These are phyloP conservation scores for Fagus sylvatica DNA, from an alignment of 306 rosid genomes.

Conservation along the genomic window DNA sequence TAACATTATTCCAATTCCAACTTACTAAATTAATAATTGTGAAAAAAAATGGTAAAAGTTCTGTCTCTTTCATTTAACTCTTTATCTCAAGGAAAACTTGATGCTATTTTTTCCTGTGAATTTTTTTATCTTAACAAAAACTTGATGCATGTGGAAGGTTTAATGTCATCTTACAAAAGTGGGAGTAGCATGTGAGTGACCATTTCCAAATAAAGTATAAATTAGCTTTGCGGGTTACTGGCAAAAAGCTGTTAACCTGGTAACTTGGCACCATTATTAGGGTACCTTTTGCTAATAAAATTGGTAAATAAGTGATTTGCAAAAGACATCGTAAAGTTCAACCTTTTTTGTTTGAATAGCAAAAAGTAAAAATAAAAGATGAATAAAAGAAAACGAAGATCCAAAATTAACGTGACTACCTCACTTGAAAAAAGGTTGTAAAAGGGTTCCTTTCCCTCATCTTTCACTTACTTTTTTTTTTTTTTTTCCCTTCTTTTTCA, in stretches of 20 bases:
- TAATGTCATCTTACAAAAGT: neutral
- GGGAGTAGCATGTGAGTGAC: conserved; percentile 25
- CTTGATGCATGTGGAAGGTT: conserved; percentile 8
- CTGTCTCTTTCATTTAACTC: no score
- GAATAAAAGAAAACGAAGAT: neutral
- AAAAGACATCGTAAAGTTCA: neutral
- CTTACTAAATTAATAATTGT: no score
- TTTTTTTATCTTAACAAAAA: neutral
- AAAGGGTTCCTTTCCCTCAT: no score
- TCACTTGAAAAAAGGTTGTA: no score
- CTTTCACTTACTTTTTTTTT: no score
- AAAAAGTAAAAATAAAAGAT: neutral
- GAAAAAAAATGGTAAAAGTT: no score
- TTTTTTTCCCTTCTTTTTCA: no score
- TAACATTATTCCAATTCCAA: no score
- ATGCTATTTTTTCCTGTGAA: no score
- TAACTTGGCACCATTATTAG: conserved; percentile 1
- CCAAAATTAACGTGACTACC: no score
- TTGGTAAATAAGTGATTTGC: neutral
- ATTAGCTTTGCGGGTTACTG: neutral
- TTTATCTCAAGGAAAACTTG: no score
- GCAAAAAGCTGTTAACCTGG: conserved; percentile 21
- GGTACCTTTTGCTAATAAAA: neutral
- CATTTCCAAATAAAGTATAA: neutral
- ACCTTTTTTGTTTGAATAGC: neutral